Evolutionary conservation across 306 rosid species (phyloP).

Genomic region (Gastrolobium villosum): DNA sequence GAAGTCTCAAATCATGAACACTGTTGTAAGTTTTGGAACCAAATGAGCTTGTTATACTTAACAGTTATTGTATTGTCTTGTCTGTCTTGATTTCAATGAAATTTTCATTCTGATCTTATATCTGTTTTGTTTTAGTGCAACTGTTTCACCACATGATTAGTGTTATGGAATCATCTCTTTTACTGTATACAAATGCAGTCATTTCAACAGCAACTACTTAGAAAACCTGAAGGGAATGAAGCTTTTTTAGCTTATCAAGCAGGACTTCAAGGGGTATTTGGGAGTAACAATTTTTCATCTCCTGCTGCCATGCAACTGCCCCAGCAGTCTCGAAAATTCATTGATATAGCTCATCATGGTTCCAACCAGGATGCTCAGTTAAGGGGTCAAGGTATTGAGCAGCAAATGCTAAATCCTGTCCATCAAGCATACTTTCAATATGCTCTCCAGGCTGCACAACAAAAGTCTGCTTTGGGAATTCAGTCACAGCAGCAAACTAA

Average conservation of each 20-base stretch:
- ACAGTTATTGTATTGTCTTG: neutral
- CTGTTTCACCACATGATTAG: neutral
- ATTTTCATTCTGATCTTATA: constrained; percentile 20
- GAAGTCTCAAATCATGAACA: neutral
- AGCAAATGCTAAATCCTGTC: constrained; percentile 78
- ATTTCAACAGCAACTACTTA: constrained; percentile 77
- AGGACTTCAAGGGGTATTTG: constrained; percentile 76
- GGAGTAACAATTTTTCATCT: constrained; percentile 70
- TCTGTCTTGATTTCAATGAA: constrained; percentile 20
- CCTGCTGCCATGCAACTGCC: constrained; percentile 73
- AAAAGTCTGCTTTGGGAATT: constrained; percentile 77
- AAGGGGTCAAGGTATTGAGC: constrained; percentile 82
- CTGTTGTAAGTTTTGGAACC: constrained; percentile 14
- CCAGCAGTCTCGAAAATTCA: constrained; percentile 83
- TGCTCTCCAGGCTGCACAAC: constrained; percentile 90
- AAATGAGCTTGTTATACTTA: constrained; percentile 3
- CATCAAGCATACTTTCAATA: constrained; percentile 95
- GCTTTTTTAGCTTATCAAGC: constrained; percentile 77
- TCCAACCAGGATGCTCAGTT: constrained; percentile 74
- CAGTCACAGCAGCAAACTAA: constrained; percentile 87
- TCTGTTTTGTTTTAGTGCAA: constrained; percentile 27
- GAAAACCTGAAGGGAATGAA: constrained; percentile 96
- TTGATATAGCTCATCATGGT: constrained; percentile 74
- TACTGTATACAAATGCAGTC: constrained; percentile 62
- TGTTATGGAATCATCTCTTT: constrained; percentile 37